A percentile compares a stretch with the other conserved stretches of the same genome.
These are phyloP conservation scores for Anisodus acutangulus DNA, from an alignment of 257 asterid species.

Conservation along the genomic window DNA sequence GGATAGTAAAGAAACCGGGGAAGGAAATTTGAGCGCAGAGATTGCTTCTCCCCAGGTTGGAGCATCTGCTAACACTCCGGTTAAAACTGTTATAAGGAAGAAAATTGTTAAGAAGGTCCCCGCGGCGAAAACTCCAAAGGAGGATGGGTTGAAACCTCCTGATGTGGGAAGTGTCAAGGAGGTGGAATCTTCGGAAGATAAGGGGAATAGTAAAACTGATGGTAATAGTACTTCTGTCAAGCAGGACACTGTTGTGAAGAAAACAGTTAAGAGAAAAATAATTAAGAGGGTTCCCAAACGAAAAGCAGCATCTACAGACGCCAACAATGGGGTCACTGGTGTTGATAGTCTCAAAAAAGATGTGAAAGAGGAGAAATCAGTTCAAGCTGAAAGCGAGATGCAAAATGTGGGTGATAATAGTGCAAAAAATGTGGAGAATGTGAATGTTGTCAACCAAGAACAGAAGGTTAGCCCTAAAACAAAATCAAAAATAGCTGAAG, in stretches of 20 bases:
- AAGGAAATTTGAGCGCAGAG: constrained; percentile 47
- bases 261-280: constrained; percentile 70
- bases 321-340: constrained; percentile 43
- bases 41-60: constrained; percentile 54
- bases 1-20: constrained; percentile 54
- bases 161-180: constrained; percentile 51
- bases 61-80: constrained; percentile 47
- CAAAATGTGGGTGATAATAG: constrained; percentile 40
- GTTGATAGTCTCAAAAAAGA: constrained; percentile 39
- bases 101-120: constrained; percentile 57
- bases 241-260: constrained; percentile 57
- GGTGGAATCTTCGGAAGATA: constrained; percentile 47
- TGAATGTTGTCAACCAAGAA: constrained; percentile 36
- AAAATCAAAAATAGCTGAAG: constrained; percentile 34
- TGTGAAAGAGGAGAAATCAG: constrained; percentile 37
- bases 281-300: constrained; percentile 71
- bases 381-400: constrained; percentile 41
- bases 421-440: constrained; percentile 42
- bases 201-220: constrained; percentile 46
- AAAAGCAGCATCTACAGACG: constrained; percentile 54
- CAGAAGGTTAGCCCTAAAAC: constrained; percentile 37
- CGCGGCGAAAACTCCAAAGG: constrained; percentile 39
- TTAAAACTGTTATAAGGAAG: constrained; percentile 69
- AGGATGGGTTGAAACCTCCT: constrained; percentile 40
- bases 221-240: constrained; percentile 38